Evolutionary conservation across 345 rosid species (phyloP), one percentile per base, ranked within the genome.

Genomic region (Cardiospermum halicacabum): DNA sequence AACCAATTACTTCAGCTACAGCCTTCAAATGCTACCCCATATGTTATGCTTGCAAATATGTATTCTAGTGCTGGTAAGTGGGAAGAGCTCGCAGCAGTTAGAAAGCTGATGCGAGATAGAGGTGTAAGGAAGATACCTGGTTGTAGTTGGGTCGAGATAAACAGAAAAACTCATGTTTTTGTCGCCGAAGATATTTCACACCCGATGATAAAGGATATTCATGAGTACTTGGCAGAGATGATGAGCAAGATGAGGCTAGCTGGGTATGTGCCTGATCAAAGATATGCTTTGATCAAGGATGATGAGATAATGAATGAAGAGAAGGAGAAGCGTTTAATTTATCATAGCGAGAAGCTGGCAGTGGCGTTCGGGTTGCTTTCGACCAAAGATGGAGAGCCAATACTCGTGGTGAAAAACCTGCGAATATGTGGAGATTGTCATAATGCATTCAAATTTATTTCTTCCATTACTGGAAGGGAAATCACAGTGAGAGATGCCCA

Each of bases 361-460:
- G 96, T 92, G 21, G 96, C 96, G 26, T 85, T 84, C 27, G 95
- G 98, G 62, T 65, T 92, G 75, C 78, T 89, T 61, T 88, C 93
- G 16, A 86, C 87, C 2, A 75, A 73, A 65, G 74, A 82, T 18
- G 82, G 86, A 58, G 89, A 80, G 60, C 86, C 93, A 11, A 62
- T 92, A 65, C 69, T 86, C 3, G 97, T 89, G 72, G 75, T 84
- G 22, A 89, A 89, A 80, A 92, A 92, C 75, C 69, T 89, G 42
- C 79, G 98, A 57, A 92, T 89, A 54, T 89, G 98, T 53, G 98
- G 96, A 30, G 96, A 92, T 69, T 92, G 96, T 68, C 96, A 92
- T 30, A 80, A 84, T 74, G 98, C 89, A 24, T 80, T 92, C 72
- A 89, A 92, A 69, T 77, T 79, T 32, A 83, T 92, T 39, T 92